Evolutionary conservation across 768 basidiomycete species (phyloP).

Genomic region (Amanita jacksonii): DNA sequence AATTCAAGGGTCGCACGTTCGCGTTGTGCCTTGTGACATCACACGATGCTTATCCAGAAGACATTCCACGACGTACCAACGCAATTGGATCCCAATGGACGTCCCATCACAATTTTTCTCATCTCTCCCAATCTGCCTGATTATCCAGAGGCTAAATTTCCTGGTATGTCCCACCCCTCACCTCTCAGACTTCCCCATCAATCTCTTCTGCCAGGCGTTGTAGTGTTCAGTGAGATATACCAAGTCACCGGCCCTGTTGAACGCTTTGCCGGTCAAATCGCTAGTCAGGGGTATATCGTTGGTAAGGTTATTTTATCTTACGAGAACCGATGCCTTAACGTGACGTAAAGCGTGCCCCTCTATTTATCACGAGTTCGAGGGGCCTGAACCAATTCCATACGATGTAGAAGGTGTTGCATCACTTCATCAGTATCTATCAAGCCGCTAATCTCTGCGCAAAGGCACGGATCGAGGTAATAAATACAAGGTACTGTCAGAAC

Average conservation of each 20-base stretch:
- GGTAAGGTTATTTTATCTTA: slow-evolving; percentile 34
- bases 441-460: background rate
- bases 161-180: slow-evolving; percentile 36
- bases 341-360: slow-evolving; percentile 60
- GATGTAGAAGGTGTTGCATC: slow-evolving; percentile 59
- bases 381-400: slow-evolving; percentile 82
- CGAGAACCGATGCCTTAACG: background rate
- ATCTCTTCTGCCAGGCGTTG: slow-evolving; percentile 58
- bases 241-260: slow-evolving; percentile 97
- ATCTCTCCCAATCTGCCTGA: slow-evolving; percentile 71
- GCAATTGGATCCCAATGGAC: slow-evolving; percentile 46
- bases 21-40: background rate
- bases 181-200: background rate
- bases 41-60: slow-evolving; percentile 73
- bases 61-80: slow-evolving; percentile 71
- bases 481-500: slow-evolving; percentile 56
- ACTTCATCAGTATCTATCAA: background rate
- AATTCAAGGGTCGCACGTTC: slow-evolving; percentile 8
- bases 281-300: slow-evolving; percentile 77
- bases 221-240: slow-evolving; percentile 91
- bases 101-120: slow-evolving; percentile 72
- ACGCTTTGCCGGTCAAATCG: slow-evolving; percentile 81
- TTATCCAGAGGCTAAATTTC: slow-evolving; percentile 88
- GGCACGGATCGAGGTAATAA: slow-evolving; percentile 67
- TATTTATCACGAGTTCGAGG: slow-evolving; percentile 87